Percentiles rank a stretch among this genome's conserved stretches.
phyloP scores from a whole-genome alignment of 148 eudicot species.

The Fagopyrum tataricum region DNA sequence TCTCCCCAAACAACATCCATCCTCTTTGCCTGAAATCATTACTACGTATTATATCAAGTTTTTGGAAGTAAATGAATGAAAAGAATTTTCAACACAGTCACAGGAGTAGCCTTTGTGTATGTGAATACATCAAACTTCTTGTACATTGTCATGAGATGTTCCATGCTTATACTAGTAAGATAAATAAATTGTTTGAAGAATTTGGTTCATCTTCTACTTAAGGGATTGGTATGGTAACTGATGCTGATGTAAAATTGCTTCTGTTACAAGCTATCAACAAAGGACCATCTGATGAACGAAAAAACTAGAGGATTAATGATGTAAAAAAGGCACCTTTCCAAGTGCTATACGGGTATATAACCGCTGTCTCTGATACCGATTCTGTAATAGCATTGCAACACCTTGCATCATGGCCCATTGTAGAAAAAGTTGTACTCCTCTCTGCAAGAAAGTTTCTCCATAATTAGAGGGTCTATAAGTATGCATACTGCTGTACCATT shows the following conservation, averaged over 20 bases:
- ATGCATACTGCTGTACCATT: constrained; percentile 8
- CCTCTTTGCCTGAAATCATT: constrained; percentile 39
- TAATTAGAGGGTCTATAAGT: neutral
- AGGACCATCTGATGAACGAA: neutral
- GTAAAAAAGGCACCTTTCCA: constrained; percentile 59
- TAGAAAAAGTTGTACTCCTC: constrained; percentile 79
- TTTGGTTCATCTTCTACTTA: neutral
- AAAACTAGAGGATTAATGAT: neutral
- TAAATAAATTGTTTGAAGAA: neutral
- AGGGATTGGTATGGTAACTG: too few species aligned
- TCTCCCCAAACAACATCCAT: constrained; percentile 59
- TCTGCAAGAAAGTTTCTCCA: constrained; percentile 35
- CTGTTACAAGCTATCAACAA: too few species aligned
- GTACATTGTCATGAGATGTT: too few species aligned
- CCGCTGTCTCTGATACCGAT: constrained; percentile 92
- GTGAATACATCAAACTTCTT: too few species aligned
- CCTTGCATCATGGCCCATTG: constrained; percentile 99
- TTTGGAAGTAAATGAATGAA: neutral
- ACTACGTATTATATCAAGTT: neutral
- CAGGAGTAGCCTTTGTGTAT: too few species aligned
- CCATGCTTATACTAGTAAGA: neutral
- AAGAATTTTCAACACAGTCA: neutral
- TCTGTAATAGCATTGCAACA: constrained; percentile 91
- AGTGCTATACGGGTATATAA: constrained; percentile 92
- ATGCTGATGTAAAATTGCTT: too few species aligned